phyloP scores from a whole-genome alignment of 2,329 filamentous ascomycete species.

The Botrytis elliptica region DNA sequence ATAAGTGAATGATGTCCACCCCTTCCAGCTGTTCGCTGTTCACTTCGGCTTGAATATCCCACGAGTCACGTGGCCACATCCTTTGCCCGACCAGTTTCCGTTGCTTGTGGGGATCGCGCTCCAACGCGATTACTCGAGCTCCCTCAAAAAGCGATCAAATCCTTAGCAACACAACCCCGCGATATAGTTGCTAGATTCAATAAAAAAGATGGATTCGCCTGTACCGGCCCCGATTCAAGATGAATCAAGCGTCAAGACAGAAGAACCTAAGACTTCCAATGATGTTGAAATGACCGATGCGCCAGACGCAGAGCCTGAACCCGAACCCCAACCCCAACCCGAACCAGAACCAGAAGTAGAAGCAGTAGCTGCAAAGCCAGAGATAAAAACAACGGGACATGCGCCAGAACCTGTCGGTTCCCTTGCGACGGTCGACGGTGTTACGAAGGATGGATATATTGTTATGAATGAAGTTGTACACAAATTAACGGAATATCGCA shows the following conservation, averaged over 20 bases:
- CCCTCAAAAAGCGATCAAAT: conserved; percentile 2
- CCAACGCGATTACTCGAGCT: conserved; percentile 22
- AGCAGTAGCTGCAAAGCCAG: neutral
- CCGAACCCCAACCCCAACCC: neutral
- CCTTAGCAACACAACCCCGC: conserved; percentile 17
- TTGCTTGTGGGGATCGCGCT: conserved; percentile 16
- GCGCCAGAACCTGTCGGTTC: conserved; percentile 15
- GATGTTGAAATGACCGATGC: conserved; percentile 18
- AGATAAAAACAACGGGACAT: conserved; percentile 3
- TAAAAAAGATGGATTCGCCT: conserved; percentile 17
- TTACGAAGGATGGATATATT: conserved; percentile 36
- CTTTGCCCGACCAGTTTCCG: neutral
- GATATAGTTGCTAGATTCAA: conserved; percentile 15
- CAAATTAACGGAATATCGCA: conserved; percentile 32
- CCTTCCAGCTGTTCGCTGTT: neutral
- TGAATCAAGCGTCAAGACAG: conserved; percentile 5
- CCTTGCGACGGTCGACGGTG: conserved; percentile 20
- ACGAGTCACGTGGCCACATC: neutral
- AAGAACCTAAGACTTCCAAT: conserved; percentile 12
- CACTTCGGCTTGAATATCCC: neutral
- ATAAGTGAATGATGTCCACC: neutral
- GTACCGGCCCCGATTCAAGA: neutral
- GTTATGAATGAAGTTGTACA: conserved; percentile 36
- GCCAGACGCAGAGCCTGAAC: conserved; percentile 5
- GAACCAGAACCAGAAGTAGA: neutral